Conservation (phyloP, 73 alveolate species). For the Paramecium biaurelia region DNA sequence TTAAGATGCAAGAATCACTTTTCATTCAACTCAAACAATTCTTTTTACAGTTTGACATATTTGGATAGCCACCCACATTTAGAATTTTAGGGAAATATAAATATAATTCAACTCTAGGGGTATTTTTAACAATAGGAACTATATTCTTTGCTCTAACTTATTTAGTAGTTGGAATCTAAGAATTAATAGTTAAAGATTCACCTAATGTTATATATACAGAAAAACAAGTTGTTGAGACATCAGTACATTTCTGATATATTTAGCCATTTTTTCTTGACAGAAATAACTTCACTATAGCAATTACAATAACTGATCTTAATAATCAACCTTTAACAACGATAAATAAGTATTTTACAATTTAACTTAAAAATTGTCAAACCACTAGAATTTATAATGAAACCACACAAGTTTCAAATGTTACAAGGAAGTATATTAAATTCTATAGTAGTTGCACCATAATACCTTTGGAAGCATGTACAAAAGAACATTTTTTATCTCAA, state of each 20-base stretch:
- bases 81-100: background rate
- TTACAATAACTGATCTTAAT: background rate
- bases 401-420: background rate
- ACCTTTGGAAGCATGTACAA: background rate
- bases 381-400: background rate
- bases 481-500: background rate
- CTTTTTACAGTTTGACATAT: background rate
- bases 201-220: background rate
- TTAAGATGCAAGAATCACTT: background rate
- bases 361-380: background rate
- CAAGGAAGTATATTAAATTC: background rate
- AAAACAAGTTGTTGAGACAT: background rate
- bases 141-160: background rate
- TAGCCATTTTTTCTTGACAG: background rate
- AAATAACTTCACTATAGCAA: background rate
- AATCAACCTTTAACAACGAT: background rate
- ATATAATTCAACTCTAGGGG: background rate
- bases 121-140: background rate
- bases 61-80: background rate
- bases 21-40: background rate
- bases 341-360: background rate
- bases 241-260: background rate
- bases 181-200: background rate
- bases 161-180: background rate
- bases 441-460: background rate